Evolutionary conservation across 2,329 filamentous ascomycete genomes (phyloP).

Genomic region (Diaporthe longicolla): DNA sequence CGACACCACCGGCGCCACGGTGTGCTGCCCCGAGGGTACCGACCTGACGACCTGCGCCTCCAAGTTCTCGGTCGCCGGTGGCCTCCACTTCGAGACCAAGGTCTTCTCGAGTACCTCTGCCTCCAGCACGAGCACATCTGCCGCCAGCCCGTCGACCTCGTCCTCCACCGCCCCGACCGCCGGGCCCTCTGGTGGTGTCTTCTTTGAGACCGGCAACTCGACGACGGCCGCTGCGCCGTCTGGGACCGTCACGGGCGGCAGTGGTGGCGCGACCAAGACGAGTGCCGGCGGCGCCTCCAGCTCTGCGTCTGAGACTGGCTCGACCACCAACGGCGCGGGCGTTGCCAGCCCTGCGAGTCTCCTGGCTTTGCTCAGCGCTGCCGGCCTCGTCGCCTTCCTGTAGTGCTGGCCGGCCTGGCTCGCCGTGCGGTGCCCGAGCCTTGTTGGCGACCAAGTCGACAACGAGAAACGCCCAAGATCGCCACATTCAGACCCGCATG

Average conservation of each 20-base stretch:
- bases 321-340: slow-evolving; percentile 51
- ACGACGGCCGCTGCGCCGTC: slow-evolving; percentile 38
- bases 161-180: slow-evolving; percentile 36
- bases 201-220: slow-evolving; percentile 42
- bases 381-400: slow-evolving; percentile 48
- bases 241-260: slow-evolving; percentile 32
- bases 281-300: slow-evolving; percentile 40
- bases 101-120: slow-evolving; percentile 51
- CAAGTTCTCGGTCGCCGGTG: slow-evolving; percentile 62
- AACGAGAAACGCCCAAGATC: slow-evolving; percentile 7
- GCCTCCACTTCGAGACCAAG: slow-evolving; percentile 62
- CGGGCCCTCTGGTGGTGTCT: slow-evolving; percentile 37
- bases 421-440: slow-evolving; percentile 1
- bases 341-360: slow-evolving; percentile 50
- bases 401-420: slow-evolving; percentile 38
- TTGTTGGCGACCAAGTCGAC: neutral
- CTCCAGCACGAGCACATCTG: slow-evolving; percentile 50
- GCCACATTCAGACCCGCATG: neutral
- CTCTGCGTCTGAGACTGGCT: slow-evolving; percentile 43
- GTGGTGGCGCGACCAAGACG: slow-evolving; percentile 45
- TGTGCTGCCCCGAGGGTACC: slow-evolving; percentile 73
- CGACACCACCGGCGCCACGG: slow-evolving; percentile 64
- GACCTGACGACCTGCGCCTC: slow-evolving; percentile 68
- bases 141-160: slow-evolving; percentile 49
- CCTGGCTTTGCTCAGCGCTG: slow-evolving; percentile 48